phyloP scores from a whole-genome alignment of 139 green algal species.

The Astrephomene gubernaculifera region DNA sequence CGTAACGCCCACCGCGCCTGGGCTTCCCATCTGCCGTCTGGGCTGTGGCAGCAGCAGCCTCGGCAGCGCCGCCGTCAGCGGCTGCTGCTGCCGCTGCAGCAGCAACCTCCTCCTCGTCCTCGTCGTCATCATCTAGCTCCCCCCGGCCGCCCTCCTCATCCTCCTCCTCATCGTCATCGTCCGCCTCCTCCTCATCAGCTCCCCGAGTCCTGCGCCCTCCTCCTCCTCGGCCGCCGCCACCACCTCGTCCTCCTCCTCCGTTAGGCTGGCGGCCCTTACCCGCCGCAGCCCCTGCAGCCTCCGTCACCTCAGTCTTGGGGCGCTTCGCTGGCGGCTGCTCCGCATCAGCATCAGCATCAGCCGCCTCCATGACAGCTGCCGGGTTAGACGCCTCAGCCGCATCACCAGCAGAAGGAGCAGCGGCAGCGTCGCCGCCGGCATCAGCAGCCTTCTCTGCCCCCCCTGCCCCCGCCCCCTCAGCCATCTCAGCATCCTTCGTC shows the following conservation, averaged over 20 bases:
- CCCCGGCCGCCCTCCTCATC: constrained; percentile 18
- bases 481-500: background rate
- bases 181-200: constrained; percentile 7
- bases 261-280: background rate
- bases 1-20: background rate
- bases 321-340: constrained; percentile 16
- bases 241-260: background rate
- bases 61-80: background rate
- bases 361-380: background rate
- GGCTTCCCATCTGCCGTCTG: background rate
- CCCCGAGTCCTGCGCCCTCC: background rate
- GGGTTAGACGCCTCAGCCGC: background rate
- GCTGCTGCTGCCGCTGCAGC: constrained; percentile 3
- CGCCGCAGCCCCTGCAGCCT: background rate
- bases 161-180: constrained; percentile 31
- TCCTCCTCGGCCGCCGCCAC: background rate
- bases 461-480: background rate
- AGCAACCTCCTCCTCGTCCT: background rate
- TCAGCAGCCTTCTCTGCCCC: background rate
- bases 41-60: background rate
- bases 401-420: background rate
- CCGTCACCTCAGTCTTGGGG: background rate
- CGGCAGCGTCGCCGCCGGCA: background rate
- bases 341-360: background rate
- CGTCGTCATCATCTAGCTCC: constrained; percentile 33